Conservation (phyloP, 148 eudicot genomes). For the Polygonum aviculare region DNA sequence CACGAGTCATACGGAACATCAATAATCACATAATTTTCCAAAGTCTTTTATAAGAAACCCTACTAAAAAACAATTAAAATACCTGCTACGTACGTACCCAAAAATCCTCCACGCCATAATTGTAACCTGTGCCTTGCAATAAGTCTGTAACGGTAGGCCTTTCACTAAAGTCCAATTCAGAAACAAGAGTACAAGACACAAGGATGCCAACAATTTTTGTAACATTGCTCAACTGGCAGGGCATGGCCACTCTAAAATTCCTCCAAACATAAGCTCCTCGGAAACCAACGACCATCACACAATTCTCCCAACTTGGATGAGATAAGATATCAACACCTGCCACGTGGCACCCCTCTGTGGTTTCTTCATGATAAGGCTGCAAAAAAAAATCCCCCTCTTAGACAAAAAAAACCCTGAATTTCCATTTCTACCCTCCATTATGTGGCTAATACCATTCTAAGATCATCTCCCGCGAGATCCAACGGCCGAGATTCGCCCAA, state of each 20-base stretch:
- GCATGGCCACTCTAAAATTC: background rate
- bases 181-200: background rate
- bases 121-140: too few relatives aligned
- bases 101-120: background rate
- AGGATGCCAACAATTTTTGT: background rate
- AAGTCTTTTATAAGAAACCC: too few relatives aligned
- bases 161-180: background rate
- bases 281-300: constrained; percentile 6
- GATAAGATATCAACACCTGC: constrained; percentile 11
- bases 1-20: too few relatives aligned
- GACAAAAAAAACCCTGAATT: background rate
- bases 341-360: constrained; percentile 17
- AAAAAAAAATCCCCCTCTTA: background rate
- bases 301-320: constrained; percentile 9
- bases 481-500: constrained; percentile 7
- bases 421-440: constrained; percentile 4
- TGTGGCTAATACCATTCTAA: constrained; percentile 2
- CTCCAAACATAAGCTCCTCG: background rate
- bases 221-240: background rate
- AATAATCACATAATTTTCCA: too few relatives aligned
- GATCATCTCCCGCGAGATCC: background rate
- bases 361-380: background rate
- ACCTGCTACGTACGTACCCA: background rate
- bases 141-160: background rate
- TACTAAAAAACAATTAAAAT: background rate